Evolutionary conservation across 495 filamentous ascomycete species (phyloP).

Genomic region (Xylaria palmicola): DNA sequence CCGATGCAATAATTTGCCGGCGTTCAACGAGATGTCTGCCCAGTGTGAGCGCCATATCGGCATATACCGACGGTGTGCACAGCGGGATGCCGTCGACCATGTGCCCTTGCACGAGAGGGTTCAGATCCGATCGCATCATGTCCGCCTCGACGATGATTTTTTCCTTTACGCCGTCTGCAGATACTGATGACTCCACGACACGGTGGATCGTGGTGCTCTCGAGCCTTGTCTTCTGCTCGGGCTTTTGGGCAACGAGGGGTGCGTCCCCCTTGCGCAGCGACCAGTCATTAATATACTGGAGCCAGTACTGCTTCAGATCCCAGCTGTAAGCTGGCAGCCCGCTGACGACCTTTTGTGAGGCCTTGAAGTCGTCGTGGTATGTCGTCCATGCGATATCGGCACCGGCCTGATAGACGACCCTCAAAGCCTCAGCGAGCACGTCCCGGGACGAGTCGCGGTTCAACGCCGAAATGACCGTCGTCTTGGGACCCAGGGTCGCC

Average conservation of each 20-base stretch:
- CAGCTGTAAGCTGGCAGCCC: conserved; percentile 59
- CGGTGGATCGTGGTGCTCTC: neutral
- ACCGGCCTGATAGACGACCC: conserved; percentile 55
- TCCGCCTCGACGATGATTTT: neutral
- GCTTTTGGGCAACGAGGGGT: neutral
- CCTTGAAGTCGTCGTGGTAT: conserved; percentile 56
- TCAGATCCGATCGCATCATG: neutral
- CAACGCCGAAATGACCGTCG: neutral
- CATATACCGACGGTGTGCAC: conserved; percentile 15
- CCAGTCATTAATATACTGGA: conserved; percentile 56
- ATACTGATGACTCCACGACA: neutral
- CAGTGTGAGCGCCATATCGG: conserved; percentile 27
- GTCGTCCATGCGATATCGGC: conserved; percentile 61
- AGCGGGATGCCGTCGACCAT: conserved; percentile 22
- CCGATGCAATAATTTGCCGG: conserved; percentile 9
- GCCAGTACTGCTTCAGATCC: conserved; percentile 64
- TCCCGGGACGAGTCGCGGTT: neutral
- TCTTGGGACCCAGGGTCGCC: neutral
- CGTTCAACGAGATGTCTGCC: neutral
- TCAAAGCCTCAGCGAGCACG: conserved; percentile 39
- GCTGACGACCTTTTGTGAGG: conserved; percentile 45
- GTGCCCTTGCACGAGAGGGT: conserved; percentile 15
- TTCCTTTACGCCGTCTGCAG: neutral
- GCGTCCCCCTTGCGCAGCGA: conserved; percentile 43
- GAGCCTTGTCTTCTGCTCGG: conserved; percentile 12